These are phyloP conservation scores for Fusarium pilosicola DNA, from an alignment of 2,329 filamentous ascomycete species.

Conservation along the genomic window DNA sequence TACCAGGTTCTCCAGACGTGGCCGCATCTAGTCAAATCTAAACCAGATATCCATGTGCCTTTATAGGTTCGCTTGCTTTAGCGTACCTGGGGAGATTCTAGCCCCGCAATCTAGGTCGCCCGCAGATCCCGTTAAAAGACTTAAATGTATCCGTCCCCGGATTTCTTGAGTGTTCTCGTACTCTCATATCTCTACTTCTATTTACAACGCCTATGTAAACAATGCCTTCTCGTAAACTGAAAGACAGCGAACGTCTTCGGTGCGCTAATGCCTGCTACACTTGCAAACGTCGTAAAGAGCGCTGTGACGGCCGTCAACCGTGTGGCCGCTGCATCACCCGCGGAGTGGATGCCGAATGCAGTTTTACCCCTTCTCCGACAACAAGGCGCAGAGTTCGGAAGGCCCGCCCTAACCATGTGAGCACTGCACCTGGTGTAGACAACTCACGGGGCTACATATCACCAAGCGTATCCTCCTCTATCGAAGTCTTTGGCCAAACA, in stretches of 20 bases:
- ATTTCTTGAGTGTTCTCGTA: neutral
- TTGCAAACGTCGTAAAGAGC: neutral
- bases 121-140: fast-evolving
- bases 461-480: neutral
- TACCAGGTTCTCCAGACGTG: neutral
- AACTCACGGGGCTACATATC: neutral
- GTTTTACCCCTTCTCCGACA: neutral
- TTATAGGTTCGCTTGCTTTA: neutral
- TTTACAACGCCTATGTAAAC: neutral
- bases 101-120: neutral
- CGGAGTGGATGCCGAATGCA: neutral
- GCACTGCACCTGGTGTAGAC: too few species aligned
- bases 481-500: neutral
- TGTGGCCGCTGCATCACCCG: neutral
- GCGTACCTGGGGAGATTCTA: neutral
- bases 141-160: neutral
- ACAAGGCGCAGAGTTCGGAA: neutral
- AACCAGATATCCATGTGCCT: neutral
- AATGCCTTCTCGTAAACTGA: neutral
- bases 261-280: neutral
- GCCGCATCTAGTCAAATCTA: neutral
- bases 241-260: neutral
- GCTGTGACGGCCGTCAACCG: neutral
- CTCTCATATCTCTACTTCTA: neutral
- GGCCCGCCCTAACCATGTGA: neutral